Conservation (phyloP, 148 eudicot genomes). For the Rhododendron henanense region DNA sequence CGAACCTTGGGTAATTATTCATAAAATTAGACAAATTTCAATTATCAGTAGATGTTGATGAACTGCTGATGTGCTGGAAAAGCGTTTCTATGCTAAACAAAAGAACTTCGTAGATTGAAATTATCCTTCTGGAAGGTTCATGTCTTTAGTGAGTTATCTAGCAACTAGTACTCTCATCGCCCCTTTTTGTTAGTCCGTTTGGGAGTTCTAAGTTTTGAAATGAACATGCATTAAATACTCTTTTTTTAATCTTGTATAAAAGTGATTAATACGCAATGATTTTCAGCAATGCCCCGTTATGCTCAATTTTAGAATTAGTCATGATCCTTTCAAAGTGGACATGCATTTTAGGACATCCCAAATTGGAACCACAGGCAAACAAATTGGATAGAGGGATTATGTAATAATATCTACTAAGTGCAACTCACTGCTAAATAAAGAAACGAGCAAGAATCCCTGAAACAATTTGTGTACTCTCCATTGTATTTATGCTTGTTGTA, state of each 20-base stretch:
- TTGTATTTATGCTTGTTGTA: background rate
- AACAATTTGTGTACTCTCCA: background rate
- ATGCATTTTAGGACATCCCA: background rate
- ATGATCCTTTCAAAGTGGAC: background rate
- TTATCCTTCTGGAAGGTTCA: background rate
- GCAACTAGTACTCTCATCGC: background rate
- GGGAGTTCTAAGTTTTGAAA: background rate
- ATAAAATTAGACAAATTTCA: background rate
- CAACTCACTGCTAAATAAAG: background rate
- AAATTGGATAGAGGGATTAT: background rate
- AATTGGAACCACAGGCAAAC: background rate
- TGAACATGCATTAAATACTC: background rate
- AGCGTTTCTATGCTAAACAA: background rate
- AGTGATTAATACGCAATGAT: background rate
- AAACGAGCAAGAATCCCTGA: background rate
- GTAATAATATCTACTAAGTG: background rate
- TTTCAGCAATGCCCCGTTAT: background rate
- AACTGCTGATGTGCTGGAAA: background rate
- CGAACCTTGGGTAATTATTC: background rate
- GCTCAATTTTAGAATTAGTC: background rate
- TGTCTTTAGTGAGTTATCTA: background rate
- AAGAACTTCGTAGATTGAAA: background rate
- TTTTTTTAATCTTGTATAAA: background rate
- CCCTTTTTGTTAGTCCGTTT: background rate
- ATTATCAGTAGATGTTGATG: background rate